phyloP scores from a whole-genome alignment of 768 basidiomycete species.

The Mycena crocata region DNA sequence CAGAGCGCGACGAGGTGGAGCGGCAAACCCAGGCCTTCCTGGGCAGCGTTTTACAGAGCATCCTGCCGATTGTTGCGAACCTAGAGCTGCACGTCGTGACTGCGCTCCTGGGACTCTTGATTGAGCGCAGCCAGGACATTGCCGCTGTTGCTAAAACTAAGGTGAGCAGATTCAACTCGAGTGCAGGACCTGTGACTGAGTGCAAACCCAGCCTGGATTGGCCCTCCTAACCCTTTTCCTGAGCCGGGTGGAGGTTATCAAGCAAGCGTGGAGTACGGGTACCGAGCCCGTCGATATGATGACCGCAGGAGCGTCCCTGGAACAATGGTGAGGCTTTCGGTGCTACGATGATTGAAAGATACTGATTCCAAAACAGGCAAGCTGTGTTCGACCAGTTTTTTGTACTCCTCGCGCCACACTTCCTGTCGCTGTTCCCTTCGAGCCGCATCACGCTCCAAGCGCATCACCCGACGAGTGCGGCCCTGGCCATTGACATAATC shows the following conservation, averaged over 20 bases:
- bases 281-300: conserved; percentile 67
- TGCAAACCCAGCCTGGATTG: conserved; percentile 80
- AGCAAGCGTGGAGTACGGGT: conserved; percentile 70
- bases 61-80: conserved; percentile 83
- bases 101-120: conserved; percentile 85
- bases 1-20: conserved; percentile 77
- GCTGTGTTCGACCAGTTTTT: conserved; percentile 90
- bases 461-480: conserved; percentile 42
- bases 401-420: conserved; percentile 78
- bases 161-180: conserved; percentile 57
- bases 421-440: conserved; percentile 90
- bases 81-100: conserved; percentile 86
- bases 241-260: conserved; percentile 93
- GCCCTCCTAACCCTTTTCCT: conserved; percentile 92
- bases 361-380: conserved; percentile 65
- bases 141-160: conserved; percentile 80
- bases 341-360: conserved; percentile 20
- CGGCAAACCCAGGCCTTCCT: conserved; percentile 93
- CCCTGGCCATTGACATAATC: conserved; percentile 67
- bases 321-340: conserved; percentile 67
- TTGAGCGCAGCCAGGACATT: conserved; percentile 80
- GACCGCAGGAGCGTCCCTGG: conserved; percentile 74
- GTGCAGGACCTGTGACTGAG: not conserved
- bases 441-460: conserved; percentile 67
- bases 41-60: conserved; percentile 85